Evolutionary conservation across 768 basidiomycete genomes (phyloP).

Genomic region (Xanthoconium purpureum): DNA sequence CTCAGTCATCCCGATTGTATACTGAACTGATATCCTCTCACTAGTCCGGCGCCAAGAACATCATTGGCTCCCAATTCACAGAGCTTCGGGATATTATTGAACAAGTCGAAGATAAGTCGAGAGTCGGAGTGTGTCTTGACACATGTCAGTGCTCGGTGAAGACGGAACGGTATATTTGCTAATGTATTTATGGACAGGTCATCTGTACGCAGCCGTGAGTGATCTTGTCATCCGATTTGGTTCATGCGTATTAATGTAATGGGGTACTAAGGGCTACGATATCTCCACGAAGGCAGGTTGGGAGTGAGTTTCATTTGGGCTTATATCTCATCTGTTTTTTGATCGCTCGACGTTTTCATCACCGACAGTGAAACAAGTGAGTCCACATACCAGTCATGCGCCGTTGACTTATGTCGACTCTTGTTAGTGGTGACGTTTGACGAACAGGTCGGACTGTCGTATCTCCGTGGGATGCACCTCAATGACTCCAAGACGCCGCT

Average conservation of each 20-base stretch:
- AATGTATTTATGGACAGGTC: conserved; percentile 42
- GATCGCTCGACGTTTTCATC: not conserved
- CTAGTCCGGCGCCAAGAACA: conserved; percentile 77
- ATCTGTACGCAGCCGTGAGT: conserved; percentile 72
- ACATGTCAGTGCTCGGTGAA: conserved; percentile 53
- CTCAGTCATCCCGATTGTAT: not conserved
- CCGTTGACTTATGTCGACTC: not conserved
- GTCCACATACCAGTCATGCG: not conserved
- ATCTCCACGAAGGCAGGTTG: conserved; percentile 70
- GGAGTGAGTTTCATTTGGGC: conserved; percentile 45
- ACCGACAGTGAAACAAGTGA: conserved; percentile 25
- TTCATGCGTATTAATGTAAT: not conserved
- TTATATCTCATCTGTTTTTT: not conserved
- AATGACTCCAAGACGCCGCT: conserved; percentile 76
- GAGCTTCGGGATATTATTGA: conserved; percentile 69
- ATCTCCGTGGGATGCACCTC: conserved; percentile 79
- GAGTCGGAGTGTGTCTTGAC: conserved; percentile 83
- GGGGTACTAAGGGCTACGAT: conserved; percentile 63
- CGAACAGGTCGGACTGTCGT: conserved; percentile 61
- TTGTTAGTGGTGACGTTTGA: conserved; percentile 63
- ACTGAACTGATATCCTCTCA: not conserved
- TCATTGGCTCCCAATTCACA: conserved; percentile 68
- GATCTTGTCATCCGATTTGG: conserved; percentile 40
- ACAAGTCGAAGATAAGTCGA: conserved; percentile 63
- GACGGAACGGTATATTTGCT: not conserved